phyloP scores from a whole-genome alignment of 2,329 filamentous ascomycete genomes.

The Fusarium aywerte region DNA sequence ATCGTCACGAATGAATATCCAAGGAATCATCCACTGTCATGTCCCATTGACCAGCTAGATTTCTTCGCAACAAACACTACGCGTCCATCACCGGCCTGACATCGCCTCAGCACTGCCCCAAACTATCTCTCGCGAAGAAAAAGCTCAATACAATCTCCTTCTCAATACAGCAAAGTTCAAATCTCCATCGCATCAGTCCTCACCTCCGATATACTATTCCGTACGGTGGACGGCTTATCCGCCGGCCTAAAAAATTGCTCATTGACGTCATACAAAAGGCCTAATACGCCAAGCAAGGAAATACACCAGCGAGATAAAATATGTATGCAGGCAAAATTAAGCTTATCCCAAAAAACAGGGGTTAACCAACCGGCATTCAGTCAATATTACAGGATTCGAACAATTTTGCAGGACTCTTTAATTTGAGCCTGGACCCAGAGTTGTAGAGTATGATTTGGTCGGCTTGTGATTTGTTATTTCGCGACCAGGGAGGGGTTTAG shows the following conservation, averaged over 20 bases:
- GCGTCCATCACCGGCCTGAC: background rate
- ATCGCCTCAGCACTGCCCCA: constrained; percentile 21
- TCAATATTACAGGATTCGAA: background rate
- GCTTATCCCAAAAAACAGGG: constrained; percentile 6
- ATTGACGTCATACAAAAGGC: constrained; percentile 4
- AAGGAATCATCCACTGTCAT: background rate
- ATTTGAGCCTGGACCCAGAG: constrained; percentile 1
- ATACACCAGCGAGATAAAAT: background rate
- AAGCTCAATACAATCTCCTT: constrained; percentile 1
- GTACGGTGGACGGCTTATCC: background rate
- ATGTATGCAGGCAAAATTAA: constrained; percentile 13
- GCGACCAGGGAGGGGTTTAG: background rate
- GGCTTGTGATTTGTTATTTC: constrained; percentile 6
- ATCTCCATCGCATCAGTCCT: background rate
- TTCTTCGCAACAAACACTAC: background rate
- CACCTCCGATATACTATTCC: background rate
- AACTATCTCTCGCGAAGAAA: background rate
- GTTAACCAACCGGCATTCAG: constrained; percentile 1
- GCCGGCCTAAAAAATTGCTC: background rate
- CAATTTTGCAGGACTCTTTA: background rate
- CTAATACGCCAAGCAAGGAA: background rate
- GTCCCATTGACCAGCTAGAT: background rate
- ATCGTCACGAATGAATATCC: background rate
- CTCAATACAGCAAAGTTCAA: constrained; percentile 5
- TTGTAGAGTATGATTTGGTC: background rate